Conservation (phyloP, 2,329 filamentous ascomycete species). For the Diaporthe sp. region DNA sequence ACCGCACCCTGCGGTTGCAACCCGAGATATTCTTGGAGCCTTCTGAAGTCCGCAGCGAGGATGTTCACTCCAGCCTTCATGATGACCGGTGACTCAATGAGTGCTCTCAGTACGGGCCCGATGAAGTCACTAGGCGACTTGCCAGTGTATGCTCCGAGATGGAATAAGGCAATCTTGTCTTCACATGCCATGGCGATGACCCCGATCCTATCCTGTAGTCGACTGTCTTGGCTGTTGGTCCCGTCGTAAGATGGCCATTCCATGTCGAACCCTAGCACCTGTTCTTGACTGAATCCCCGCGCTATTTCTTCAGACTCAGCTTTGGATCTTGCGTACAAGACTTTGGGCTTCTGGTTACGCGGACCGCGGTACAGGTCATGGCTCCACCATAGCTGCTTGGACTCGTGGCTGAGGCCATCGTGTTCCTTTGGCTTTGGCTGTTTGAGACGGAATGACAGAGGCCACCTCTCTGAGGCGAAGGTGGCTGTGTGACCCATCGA, state of each 20-base stretch:
- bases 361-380: conserved; percentile 15
- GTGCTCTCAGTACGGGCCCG: not conserved
- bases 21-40: not conserved
- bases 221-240: not conserved
- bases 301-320: not conserved
- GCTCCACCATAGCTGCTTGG: conserved; percentile 6
- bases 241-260: conserved; percentile 19
- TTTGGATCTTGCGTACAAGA: conserved; percentile 5
- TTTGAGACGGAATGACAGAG: not conserved
- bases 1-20: conserved; percentile 13
- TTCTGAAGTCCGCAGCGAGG: conserved; percentile 22
- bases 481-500: too few species aligned
- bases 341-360: conserved; percentile 3
- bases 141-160: conserved; percentile 33
- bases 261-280: conserved; percentile 12
- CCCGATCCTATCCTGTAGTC: conserved; percentile 9
- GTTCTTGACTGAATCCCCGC: not conserved
- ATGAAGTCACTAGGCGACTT: conserved; percentile 17
- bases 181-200: conserved; percentile 18
- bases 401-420: not conserved
- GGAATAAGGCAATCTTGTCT: conserved; percentile 10
- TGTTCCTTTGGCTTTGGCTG: not conserved
- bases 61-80: conserved; percentile 13
- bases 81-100: not conserved
- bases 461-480: not conserved